A percentile compares a stretch with the other conserved stretches of the same genome.
Evolutionary conservation across 805 yeast genomes (phyloP).

Genomic region (Nakazawaea ambrosiae): DNA sequence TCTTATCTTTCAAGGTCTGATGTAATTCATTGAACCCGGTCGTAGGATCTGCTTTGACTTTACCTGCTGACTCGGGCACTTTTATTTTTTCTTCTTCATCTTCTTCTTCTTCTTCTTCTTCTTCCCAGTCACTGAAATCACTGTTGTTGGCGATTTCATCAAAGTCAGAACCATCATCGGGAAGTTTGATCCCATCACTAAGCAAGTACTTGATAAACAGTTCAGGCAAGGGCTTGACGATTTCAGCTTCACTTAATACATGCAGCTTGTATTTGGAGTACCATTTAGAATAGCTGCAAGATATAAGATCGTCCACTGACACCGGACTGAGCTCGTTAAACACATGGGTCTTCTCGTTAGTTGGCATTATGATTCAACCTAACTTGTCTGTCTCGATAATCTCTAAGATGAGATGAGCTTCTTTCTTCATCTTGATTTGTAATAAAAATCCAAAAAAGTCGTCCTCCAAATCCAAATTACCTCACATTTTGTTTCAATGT

Average conservation of each 20-base stretch:
- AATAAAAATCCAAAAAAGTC: no score
- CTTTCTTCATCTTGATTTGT: no score
- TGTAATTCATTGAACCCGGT: constrained; percentile 56
- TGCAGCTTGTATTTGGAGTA: constrained; percentile 39
- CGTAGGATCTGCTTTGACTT: constrained; percentile 32
- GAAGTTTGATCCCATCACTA: constrained; percentile 63
- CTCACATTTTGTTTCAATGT: no score
- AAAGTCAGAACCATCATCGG: constrained; percentile 34
- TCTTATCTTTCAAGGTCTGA: constrained; percentile 33
- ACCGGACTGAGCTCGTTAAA: constrained; percentile 14
- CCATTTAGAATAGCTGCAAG: constrained; percentile 58
- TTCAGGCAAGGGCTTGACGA: constrained; percentile 52
- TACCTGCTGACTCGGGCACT: no score
- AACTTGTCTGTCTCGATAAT: no score
- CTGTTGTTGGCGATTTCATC: constrained; percentile 31
- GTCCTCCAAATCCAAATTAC: no score
- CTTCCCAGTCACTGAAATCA: constrained; percentile 69
- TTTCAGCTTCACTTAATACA: constrained; percentile 37
- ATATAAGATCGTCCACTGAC: constrained; percentile 34
- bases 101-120: constrained; percentile 23
- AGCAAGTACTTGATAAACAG: constrained; percentile 53
- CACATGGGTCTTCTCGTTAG: not conserved
- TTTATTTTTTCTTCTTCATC: no score
- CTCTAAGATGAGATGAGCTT: no score
- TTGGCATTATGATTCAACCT: constrained; percentile 4